Evolutionary conservation across 2,329 filamentous ascomycete genomes (phyloP).

Genomic region (Penicillium olsonii): DNA sequence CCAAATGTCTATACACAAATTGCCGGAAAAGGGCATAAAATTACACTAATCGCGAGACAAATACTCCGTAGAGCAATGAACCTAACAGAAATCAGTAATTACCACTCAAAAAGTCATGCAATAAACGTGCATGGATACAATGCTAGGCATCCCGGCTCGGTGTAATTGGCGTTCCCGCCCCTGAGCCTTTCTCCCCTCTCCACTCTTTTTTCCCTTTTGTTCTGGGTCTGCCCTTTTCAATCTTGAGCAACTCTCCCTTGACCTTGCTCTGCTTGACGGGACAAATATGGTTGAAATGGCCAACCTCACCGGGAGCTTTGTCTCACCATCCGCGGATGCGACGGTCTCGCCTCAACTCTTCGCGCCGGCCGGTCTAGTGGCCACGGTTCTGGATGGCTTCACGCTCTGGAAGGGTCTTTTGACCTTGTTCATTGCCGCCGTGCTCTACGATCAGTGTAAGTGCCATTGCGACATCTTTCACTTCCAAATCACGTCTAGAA

Average conservation of each 20-base stretch:
- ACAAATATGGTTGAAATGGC: slow-evolving; percentile 32
- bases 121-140: slow-evolving; percentile 1
- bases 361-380: slow-evolving; percentile 51
- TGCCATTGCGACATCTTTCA: slow-evolving; percentile 20
- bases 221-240: slow-evolving; percentile 3
- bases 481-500: slow-evolving; percentile 4
- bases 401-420: slow-evolving; percentile 68
- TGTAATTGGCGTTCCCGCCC: slow-evolving; percentile 24
- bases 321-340: slow-evolving; percentile 67
- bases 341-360: slow-evolving; percentile 58
- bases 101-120: neutral
- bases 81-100: neutral
- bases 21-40: too few species aligned
- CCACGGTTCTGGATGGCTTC: slow-evolving; percentile 58
- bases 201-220: slow-evolving; percentile 11
- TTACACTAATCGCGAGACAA: too few species aligned
- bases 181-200: slow-evolving; percentile 25
- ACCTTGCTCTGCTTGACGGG: neutral
- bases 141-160: slow-evolving; percentile 4
- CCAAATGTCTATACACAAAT: too few species aligned
- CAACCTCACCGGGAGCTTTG: slow-evolving; percentile 66
- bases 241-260: neutral
- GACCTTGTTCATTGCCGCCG: slow-evolving; percentile 68
- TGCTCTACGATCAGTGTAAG: slow-evolving; percentile 90
- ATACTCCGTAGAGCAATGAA: neutral